Evolutionary conservation across 352 stramenopile genomes (phyloP).

Genomic region (Phytopythium oedochilum): DNA sequence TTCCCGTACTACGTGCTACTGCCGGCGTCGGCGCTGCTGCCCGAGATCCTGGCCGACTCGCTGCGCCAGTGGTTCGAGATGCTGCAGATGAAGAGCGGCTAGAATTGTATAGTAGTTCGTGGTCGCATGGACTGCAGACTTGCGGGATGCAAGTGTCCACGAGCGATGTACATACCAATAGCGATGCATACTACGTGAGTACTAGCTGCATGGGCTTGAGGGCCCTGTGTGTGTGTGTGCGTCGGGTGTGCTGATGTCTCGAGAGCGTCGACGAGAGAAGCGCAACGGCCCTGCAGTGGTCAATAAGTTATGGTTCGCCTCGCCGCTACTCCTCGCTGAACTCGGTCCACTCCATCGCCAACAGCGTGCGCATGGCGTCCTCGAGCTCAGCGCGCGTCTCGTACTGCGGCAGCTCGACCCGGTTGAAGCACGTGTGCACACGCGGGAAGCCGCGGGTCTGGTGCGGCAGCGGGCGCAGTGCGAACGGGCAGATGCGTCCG

Average conservation of each 20-base stretch:
- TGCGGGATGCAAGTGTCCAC: neutral
- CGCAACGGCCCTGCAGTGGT: no score
- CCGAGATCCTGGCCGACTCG: conserved; percentile 98
- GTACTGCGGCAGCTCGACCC: conserved; percentile 78
- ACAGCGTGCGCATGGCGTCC: conserved; percentile 92
- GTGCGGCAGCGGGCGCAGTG: conserved; percentile 46
- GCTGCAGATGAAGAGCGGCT: conserved; percentile 72
- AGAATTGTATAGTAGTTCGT: no score
- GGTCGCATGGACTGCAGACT: neutral
- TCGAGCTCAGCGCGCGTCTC: conserved; percentile 88
- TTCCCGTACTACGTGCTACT: conserved; percentile 99
- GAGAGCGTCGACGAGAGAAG: no score
- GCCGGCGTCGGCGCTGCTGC: conserved; percentile 92
- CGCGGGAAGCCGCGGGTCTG: conserved; percentile 67
- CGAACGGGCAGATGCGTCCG: conserved; percentile 73
- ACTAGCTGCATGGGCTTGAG: no score
- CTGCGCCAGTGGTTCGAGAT: conserved; percentile 99
- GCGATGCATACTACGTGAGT: no score
- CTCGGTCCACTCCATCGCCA: conserved; percentile 95
- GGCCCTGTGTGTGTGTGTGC: no score
- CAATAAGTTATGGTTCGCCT: neutral
- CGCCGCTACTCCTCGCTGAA: conserved; percentile 79
- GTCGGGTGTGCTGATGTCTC: no score
- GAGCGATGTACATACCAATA: no score
- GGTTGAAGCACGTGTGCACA: conserved; percentile 85